phyloP scores from a whole-genome alignment of 495 filamentous ascomycete genomes.

The Daldinia childiae region DNA sequence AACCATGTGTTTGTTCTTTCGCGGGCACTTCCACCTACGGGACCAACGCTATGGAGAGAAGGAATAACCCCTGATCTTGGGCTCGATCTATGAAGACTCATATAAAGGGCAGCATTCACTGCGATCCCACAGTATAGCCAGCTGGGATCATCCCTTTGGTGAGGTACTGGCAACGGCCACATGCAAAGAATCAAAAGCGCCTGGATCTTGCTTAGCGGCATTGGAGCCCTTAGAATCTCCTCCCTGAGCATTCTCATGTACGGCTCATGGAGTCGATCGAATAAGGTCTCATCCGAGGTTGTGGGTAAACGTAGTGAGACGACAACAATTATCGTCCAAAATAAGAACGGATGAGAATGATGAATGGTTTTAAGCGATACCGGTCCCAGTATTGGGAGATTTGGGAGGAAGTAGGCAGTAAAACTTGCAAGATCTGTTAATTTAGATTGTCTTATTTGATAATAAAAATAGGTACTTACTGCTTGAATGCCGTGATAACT shows the following conservation, averaged over 20 bases:
- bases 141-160: conserved; percentile 45
- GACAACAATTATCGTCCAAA: conserved; percentile 47
- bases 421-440: conserved; percentile 37
- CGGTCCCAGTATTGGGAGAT: conserved; percentile 43
- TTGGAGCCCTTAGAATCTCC: conserved; percentile 34
- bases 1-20: conserved; percentile 46
- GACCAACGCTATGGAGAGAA: conserved; percentile 27
- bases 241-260: conserved; percentile 35
- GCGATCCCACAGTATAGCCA: conserved; percentile 50
- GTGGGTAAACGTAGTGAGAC: conserved; percentile 23
- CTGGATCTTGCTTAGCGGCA: conserved; percentile 46
- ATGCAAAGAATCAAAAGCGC: conserved; percentile 46
- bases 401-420: conserved; percentile 33
- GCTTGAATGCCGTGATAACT: conserved; percentile 37
- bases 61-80: conserved; percentile 17
- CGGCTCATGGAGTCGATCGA: conserved; percentile 37
- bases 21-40: conserved; percentile 24
- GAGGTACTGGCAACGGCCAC: conserved; percentile 45
- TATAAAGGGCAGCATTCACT: conserved; percentile 44
- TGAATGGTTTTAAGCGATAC: conserved; percentile 42
- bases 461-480: conserved; percentile 27
- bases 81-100: conserved; percentile 44
- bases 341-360: conserved; percentile 42
- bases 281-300: conserved; percentile 29
- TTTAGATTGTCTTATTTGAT: background rate